Base-by-base conservation (phyloP, 176 grass and related monocot species). In the Cenchrus purpureus region DNA sequence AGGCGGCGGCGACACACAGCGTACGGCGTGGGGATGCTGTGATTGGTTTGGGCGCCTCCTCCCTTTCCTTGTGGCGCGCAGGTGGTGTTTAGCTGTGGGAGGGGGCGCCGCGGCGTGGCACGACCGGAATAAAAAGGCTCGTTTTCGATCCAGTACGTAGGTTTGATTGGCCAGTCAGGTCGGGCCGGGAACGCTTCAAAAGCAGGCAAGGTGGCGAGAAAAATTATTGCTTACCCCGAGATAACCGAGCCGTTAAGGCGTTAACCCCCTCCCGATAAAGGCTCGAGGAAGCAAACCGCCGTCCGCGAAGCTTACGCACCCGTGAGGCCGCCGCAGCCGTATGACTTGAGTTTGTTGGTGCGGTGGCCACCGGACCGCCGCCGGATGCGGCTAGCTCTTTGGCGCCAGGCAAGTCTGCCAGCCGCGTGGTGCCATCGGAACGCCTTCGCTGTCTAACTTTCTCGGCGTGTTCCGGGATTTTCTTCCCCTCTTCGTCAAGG, bases 171-270 rank as follows among this genome's bases (percentile, higher is more conserved):
- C 37, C 37, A 40, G 3, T 83, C 16, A 68, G 63, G 73, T 43
- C 7, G 20, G 64, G 19, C 40, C 15, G 14, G 79, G 50, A 71
- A 82, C 66, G 66, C 79, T 71, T 59, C 20, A 58, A 82, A 56
- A 82, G 73, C 50, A 57, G 66, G 54, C 40, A 12, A 13, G 58
- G 29, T 19, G 34, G 7, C 7, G 11, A 5, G 57, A 13, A 17
- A 56, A 16, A 17, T 65, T 65, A 28, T 29, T 65, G 71, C 51
- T 10, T 43, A 1, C 19, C 29, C 82, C 19, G 58, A 52, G 71
- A 75, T 78, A 52, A 86, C 79, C 53, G 66, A 71, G 66, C 79
- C 67, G 66, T 82, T 71, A 57, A 71, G 65, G 65, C 66, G 65
- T 82, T 82, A 70, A 82, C 52, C 53, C 1, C 12, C 53, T 71